These are phyloP conservation scores for Rhizopogon vinicolor DNA, from an alignment of 768 basidiomycete genomes.

Conservation along the genomic window DNA sequence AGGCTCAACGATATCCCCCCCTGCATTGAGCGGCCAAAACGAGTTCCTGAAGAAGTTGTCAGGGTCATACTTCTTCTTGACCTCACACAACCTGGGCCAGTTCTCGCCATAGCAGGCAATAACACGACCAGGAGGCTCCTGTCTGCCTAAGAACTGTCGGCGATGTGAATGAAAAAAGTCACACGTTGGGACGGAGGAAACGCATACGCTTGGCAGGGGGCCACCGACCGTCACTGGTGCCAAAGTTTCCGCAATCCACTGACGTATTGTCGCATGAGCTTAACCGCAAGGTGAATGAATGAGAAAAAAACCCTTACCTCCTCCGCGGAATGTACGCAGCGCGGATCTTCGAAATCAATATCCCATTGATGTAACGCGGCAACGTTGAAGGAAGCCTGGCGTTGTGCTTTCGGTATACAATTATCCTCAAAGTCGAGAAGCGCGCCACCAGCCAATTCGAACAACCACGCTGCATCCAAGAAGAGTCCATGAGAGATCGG, in stretches of 20 bases:
- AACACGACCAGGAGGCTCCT: conserved; percentile 57
- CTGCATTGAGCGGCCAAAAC: conserved; percentile 72
- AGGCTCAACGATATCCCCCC: conserved; percentile 51
- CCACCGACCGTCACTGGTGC: conserved; percentile 72
- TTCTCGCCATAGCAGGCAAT: conserved; percentile 70
- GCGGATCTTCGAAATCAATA: conserved; percentile 72
- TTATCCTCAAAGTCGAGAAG: conserved; percentile 67
- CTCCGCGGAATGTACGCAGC: conserved; percentile 81
- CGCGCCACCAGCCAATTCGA: conserved; percentile 85
- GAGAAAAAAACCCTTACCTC: conserved; percentile 41
- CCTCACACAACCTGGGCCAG: conserved; percentile 62
- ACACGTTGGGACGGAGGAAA: conserved; percentile 5
- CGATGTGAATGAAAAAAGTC: conserved; percentile 4
- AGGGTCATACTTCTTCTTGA: conserved; percentile 80
- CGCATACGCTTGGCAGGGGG: conserved; percentile 77
- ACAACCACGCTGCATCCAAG: conserved; percentile 69
- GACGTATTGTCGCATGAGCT: conserved; percentile 9
- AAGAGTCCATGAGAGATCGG: neutral
- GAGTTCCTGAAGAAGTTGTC: conserved; percentile 68
- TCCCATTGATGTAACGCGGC: conserved; percentile 94
- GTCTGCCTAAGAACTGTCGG: conserved; percentile 68
- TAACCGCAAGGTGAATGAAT: neutral
- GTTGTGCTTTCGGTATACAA: conserved; percentile 73
- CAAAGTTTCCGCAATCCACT: conserved; percentile 82
- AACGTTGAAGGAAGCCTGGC: conserved; percentile 79